These are phyloP conservation scores for Fusarium scirpi DNA, from an alignment of 2,329 filamentous ascomycete genomes.

Conservation along the genomic window DNA sequence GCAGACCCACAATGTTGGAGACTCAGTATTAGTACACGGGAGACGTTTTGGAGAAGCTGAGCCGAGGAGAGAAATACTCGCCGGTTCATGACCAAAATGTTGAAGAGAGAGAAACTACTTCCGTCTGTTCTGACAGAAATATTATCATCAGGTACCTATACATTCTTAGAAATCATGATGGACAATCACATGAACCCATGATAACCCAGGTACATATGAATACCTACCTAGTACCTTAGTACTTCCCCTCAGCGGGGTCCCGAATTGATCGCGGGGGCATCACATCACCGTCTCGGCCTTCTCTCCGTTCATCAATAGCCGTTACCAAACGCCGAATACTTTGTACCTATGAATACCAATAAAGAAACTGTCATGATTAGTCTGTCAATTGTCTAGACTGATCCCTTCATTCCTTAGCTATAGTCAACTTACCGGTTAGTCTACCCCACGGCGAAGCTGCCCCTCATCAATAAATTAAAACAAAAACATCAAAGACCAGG, in stretches of 20 bases:
- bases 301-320: constrained; percentile 26
- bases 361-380: constrained; percentile 7
- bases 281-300: constrained; percentile 20
- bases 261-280: constrained; percentile 8
- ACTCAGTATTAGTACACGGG: background rate
- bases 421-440: background rate
- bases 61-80: constrained; percentile 20
- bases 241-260: constrained; percentile 18
- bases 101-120: background rate
- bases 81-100: background rate
- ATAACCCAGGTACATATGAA: background rate
- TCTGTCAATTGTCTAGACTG: constrained; percentile 7
- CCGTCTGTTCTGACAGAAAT: background rate
- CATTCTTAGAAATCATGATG: background rate
- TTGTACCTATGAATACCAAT: background rate
- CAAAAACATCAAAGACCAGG: background rate
- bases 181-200: background rate
- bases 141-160: background rate
- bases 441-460: constrained; percentile 25
- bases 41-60: constrained; percentile 32
- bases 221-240: background rate
- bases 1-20: constrained; percentile 22
- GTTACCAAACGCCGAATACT: constrained; percentile 2
- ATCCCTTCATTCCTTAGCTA: background rate
- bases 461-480: constrained; percentile 20